Percentiles rank a stretch among this genome's conserved stretches.
Evolutionary conservation across 176 grass and related monocot genomes (phyloP).

Genomic region (Phoenix dactylifera): DNA sequence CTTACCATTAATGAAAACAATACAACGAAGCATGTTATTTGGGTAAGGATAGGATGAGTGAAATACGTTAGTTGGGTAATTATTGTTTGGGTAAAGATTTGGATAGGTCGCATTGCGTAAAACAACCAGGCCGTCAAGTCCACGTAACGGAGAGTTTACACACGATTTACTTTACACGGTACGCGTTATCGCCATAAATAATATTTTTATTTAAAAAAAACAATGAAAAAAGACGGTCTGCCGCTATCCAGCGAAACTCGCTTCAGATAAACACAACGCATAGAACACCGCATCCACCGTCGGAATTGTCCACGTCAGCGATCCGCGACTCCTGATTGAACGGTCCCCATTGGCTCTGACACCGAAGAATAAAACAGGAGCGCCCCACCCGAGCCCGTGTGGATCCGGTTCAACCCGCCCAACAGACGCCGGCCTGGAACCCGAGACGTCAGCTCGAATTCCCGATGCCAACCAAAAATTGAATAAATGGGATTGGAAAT

Average conservation of each 20-base stretch:
- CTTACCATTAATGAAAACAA: too few relatives aligned
- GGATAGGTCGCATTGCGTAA: too few relatives aligned
- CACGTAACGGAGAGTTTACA: too few relatives aligned
- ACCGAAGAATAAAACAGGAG: background rate
- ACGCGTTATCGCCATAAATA: too few relatives aligned
- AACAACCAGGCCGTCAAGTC: too few relatives aligned
- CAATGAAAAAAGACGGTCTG: slow-evolving; percentile 9
- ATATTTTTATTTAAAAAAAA: background rate
- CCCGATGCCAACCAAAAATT: background rate
- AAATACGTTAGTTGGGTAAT: too few relatives aligned
- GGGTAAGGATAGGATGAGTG: too few relatives aligned
- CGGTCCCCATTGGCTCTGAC: slow-evolving; percentile 9
- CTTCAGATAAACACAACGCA: slow-evolving; percentile 48
- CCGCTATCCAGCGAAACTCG: background rate
- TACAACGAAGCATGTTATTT: too few relatives aligned
- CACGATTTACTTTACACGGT: too few relatives aligned
- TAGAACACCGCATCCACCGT: background rate
- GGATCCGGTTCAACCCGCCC: slow-evolving; percentile 19
- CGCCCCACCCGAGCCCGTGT: background rate
- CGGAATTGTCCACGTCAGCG: slow-evolving; percentile 40
- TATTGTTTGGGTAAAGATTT: too few relatives aligned
- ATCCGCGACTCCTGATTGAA: slow-evolving; percentile 41
- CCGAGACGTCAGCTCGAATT: background rate
- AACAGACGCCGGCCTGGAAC: background rate
- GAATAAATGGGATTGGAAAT: background rate